Conservation (phyloP, 768 basidiomycete genomes). For the Cystobasidiopsis lactophilus region DNA sequence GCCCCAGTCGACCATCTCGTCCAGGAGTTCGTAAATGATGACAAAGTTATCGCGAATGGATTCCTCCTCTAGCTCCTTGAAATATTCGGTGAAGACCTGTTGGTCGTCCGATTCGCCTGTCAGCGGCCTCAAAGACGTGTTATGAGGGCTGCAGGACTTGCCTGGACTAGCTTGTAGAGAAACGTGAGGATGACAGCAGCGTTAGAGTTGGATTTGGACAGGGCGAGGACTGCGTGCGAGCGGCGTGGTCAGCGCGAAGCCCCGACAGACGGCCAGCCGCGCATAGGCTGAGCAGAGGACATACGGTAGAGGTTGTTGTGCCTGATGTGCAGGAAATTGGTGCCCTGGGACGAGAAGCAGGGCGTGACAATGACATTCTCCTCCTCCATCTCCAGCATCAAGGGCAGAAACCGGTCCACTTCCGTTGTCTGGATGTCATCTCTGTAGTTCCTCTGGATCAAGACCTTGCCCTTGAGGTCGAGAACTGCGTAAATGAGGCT, state of each 20-base stretch:
- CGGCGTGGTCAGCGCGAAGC: not conserved
- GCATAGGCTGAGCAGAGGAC: conserved; percentile 23
- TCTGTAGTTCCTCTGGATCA: conserved; percentile 25
- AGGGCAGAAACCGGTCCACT: conserved; percentile 80
- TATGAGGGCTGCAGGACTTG: too few species aligned
- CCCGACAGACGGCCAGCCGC: too few species aligned
- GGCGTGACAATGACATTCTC: conserved; percentile 90
- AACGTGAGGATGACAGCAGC: conserved; percentile 91
- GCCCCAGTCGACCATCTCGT: conserved; percentile 99
- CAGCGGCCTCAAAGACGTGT: not conserved
- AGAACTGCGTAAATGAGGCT: conserved; percentile 59
- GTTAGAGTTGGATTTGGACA: conserved; percentile 89
- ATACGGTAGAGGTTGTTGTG: conserved; percentile 90
- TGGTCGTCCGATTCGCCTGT: not conserved
- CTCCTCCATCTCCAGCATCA: conserved; percentile 87
- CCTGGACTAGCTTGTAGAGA: conserved; percentile 60
- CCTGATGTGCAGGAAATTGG: conserved; percentile 97
- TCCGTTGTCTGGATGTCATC: conserved; percentile 80
- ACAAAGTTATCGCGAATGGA: conserved; percentile 98
- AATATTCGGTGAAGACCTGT: conserved; percentile 87
- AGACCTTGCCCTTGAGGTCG: conserved; percentile 78
- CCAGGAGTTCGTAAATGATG: conserved; percentile 64
- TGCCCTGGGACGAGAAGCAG: conserved; percentile 79
- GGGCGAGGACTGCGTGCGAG: conserved; percentile 48
- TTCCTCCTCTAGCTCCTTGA: conserved; percentile 98